Conservation (phyloP, 164 flowering plant genomes). For the Houttuynia cordata region DNA sequence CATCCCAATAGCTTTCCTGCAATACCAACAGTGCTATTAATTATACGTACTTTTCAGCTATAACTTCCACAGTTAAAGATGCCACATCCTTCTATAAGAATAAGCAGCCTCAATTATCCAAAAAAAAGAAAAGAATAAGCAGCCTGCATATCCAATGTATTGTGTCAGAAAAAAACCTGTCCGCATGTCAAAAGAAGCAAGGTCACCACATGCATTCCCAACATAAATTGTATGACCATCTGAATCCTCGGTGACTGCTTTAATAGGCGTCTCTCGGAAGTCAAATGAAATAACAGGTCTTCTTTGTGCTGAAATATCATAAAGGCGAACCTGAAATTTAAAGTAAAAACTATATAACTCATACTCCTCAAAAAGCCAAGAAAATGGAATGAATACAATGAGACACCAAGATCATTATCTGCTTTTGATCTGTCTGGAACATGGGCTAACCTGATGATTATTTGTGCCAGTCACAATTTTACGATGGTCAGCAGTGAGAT, state of each 20-base stretch:
- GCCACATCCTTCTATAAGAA: background rate
- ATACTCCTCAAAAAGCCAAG: too few species aligned
- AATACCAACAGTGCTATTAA: constrained; percentile 2
- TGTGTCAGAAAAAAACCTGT: constrained; percentile 42
- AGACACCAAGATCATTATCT: background rate
- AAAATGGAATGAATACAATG: background rate
- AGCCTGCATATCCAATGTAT: too few species aligned
- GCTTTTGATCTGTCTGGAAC: background rate
- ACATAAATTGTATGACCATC: constrained; percentile 70
- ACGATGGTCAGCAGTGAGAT: constrained; percentile 67
- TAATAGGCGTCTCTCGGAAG: constrained; percentile 72
- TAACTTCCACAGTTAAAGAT: too few species aligned
- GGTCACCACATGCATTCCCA: constrained; percentile 88
- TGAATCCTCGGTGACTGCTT: constrained; percentile 54
- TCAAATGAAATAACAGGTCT: constrained; percentile 83
- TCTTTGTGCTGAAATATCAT: constrained; percentile 83
- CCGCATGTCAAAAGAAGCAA: constrained; percentile 82
- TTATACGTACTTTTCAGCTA: background rate
- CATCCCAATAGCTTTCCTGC: constrained; percentile 83
- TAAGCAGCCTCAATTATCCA: too few species aligned
- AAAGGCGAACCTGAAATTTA: constrained; percentile 66
- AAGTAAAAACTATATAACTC: background rate
- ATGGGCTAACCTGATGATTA: constrained; percentile 66
- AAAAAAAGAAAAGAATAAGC: too few species aligned
- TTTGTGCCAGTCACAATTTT: constrained; percentile 87